Evolutionary conservation across 2,329 filamentous ascomycete species (phyloP), one percentile per base, ranked within the genome.

Genomic region (Stagonosporopsis chrysanthemi): DNA sequence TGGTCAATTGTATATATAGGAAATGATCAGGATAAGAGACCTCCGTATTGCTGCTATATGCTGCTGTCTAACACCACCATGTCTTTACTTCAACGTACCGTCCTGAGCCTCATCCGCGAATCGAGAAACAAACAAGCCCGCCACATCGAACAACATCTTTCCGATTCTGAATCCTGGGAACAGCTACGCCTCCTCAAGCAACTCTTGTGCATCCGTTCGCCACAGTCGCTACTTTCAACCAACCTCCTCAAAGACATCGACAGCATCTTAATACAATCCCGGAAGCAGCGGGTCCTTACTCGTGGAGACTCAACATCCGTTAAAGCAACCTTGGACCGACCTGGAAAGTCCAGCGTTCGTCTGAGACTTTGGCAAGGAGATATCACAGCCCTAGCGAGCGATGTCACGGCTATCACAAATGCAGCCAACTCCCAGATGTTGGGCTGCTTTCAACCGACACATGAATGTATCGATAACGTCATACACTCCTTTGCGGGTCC

Each of bases 381-480:
- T 36, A 77, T 77, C 43, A 76, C 74, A 8, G 64, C 68, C 0
- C 60, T 77, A 11, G 53, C 60, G 0, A 44, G 42, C 45, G 65
- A 68, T 26, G 64, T 72, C 15, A 75, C 71, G 1, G 74, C 74
- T 7, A 74, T 77, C 47, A 70, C 70, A 11, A 77, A 77, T 44
- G 74, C 75, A 9, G 75, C 74, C 14, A 77, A 76, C 49, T 63
- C 67, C 4, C 67, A 65, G 11, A 63, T 76, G 55, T 66, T 77
- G 2, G 75, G 74, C 0, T 77, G 75, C 58, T 77, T 77, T 52
- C 66, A 69, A 48, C 71, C 74, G 0, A 58, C 50, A 1, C 74
- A 76, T 44, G 65, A 58, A 17, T 77, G 75, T 47, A 77, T 77
- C 46, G 75, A 77, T 58, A 76, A 76, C 45, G 67, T 71, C 1